These are phyloP conservation scores for Cyberlindnera suaveolens DNA, from an alignment of 805 yeast genomes.

Conservation along the genomic window DNA sequence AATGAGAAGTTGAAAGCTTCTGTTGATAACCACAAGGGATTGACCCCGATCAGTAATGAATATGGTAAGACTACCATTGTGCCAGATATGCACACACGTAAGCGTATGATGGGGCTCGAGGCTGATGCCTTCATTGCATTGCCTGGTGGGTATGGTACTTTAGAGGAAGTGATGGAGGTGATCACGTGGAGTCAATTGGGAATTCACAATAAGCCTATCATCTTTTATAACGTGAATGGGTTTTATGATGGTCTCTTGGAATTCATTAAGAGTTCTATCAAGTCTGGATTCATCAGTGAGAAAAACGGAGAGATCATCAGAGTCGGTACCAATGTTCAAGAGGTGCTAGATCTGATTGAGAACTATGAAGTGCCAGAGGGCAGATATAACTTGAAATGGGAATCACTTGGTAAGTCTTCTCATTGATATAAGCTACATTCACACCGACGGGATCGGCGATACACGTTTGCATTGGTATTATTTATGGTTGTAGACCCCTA, in stretches of 20 bases:
- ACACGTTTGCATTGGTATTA: too few relatives aligned
- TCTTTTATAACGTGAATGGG: constrained; percentile 72
- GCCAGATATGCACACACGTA: constrained; percentile 84
- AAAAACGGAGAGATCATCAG: constrained; percentile 63
- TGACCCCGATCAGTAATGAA: constrained; percentile 46
- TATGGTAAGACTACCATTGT: constrained; percentile 81
- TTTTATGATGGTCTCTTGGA: constrained; percentile 65
- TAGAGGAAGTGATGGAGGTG: constrained; percentile 86
- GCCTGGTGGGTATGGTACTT: constrained; percentile 90
- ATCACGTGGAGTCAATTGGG: constrained; percentile 90
- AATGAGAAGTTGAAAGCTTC: constrained; percentile 44
- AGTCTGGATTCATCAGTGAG: constrained; percentile 60
- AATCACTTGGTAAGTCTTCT: constrained; percentile 20
- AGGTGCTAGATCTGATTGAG: constrained; percentile 56
- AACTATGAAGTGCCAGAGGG: constrained; percentile 65
- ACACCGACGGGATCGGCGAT: too few relatives aligned
- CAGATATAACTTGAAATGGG: constrained; percentile 70
- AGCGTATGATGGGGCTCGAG: constrained; percentile 78
- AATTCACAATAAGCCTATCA: constrained; percentile 76
- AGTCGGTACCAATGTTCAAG: constrained; percentile 63
- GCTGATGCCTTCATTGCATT: constrained; percentile 84
- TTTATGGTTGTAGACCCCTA: too few relatives aligned
- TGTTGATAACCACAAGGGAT: constrained; percentile 59
- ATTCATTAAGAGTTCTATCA: constrained; percentile 55
- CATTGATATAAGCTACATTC: too few relatives aligned